phyloP scores from a whole-genome alignment of 192 early-diverging fungal species.

The Podila minutissima region DNA sequence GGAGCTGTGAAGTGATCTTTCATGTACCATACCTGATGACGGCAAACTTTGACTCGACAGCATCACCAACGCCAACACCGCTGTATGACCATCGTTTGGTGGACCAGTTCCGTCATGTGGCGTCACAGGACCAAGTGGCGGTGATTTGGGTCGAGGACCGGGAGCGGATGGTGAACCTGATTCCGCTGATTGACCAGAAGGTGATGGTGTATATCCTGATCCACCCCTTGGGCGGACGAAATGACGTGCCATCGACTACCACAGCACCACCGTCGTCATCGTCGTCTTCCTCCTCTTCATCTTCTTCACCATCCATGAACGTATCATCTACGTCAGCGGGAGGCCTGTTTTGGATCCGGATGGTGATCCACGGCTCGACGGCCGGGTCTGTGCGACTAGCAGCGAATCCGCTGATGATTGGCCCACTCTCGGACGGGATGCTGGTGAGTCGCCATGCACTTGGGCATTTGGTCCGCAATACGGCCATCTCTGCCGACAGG shows the following conservation, averaged over 20 bases:
- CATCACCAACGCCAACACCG: conserved; percentile 1
- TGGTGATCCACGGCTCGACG: conserved; percentile 56
- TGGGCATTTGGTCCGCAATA: conserved; percentile 74
- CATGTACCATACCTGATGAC: conserved; percentile 73
- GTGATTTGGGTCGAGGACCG: conserved; percentile 82
- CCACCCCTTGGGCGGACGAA: conserved; percentile 66
- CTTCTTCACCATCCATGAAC: neutral
- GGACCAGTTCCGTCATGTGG: conserved; percentile 53
- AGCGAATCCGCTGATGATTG: conserved; percentile 69
- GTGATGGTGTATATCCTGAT: conserved; percentile 73
- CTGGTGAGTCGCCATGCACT: conserved; percentile 73
- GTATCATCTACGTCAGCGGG: conserved; percentile 42
- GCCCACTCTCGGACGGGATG: conserved; percentile 81
- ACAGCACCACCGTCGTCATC: neutral
- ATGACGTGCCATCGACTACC: neutral
- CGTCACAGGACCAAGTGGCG: conserved; percentile 69
- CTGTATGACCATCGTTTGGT: conserved; percentile 53
- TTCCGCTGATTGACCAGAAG: conserved; percentile 51
- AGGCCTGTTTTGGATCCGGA: conserved; percentile 75
- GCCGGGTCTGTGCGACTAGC: conserved; percentile 41
- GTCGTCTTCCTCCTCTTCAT: neutral
- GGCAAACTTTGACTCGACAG: conserved; percentile 4
- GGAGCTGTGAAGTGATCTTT: conserved; percentile 74
- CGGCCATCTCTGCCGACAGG: conserved; percentile 73
- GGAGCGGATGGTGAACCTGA: conserved; percentile 43